Evolutionary conservation across 148 eudicot genomes (phyloP).

Genomic region (Drosera capensis): DNA sequence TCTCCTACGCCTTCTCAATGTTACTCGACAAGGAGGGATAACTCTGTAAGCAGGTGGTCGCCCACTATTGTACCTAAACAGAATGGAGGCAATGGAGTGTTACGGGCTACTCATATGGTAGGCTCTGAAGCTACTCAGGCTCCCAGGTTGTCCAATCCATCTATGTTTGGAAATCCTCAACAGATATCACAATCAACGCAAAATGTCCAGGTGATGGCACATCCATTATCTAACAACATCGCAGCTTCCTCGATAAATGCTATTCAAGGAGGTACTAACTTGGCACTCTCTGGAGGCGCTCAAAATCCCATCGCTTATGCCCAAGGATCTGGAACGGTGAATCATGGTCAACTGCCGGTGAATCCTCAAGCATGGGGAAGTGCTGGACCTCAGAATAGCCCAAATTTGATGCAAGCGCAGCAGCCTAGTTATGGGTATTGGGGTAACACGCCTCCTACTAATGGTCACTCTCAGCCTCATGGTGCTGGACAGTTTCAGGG

Average conservation of each 20-base stretch:
- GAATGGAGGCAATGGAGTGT: slow-evolving; percentile 17
- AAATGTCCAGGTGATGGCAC: slow-evolving; percentile 1
- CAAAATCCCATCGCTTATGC: slow-evolving; percentile 27
- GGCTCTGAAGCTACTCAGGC: slow-evolving; percentile 5
- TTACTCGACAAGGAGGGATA: slow-evolving; percentile 17
- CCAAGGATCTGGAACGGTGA: slow-evolving; percentile 26
- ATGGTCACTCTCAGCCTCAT: slow-evolving; percentile 12
- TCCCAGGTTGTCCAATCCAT: not conserved
- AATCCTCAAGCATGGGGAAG: not conserved
- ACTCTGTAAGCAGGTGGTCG: slow-evolving; percentile 14
- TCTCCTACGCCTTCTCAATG: slow-evolving; percentile 63
- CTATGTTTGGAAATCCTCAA: slow-evolving; percentile 8
- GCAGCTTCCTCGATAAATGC: slow-evolving; percentile 5
- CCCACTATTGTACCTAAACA: slow-evolving; percentile 9
- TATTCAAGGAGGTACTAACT: slow-evolving; percentile 12
- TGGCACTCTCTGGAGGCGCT: slow-evolving; percentile 13
- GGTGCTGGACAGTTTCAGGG: slow-evolving; percentile 26
- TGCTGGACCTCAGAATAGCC: not conserved
- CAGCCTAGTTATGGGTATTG: slow-evolving; percentile 35
- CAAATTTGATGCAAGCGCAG: slow-evolving; percentile 24
- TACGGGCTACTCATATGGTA: slow-evolving; percentile 34
- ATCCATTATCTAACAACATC: slow-evolving; percentile 5
- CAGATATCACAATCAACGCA: slow-evolving; percentile 10
- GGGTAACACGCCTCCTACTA: slow-evolving; percentile 26
- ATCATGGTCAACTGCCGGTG: slow-evolving; percentile 4